phyloP scores from a whole-genome alignment of 1,284 basidiomycete genomes.

The Cryptococcus jaspeensis region DNA sequence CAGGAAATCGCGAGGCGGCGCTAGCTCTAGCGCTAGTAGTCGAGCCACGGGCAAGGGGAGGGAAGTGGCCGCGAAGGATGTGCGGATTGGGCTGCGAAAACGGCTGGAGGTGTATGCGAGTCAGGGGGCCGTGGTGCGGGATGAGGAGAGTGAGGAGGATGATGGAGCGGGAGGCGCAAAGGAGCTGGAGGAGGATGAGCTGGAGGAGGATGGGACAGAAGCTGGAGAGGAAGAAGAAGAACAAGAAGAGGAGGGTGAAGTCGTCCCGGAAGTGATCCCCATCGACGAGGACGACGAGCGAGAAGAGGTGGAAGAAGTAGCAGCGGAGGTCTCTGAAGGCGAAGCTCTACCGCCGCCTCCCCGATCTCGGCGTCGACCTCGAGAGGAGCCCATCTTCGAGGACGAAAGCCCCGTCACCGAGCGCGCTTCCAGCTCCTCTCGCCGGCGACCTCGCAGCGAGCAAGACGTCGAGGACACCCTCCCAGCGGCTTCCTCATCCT shows the following conservation, averaged over 20 bases:
- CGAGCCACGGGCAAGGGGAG: background rate
- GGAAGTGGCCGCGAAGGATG: constrained; percentile 2
- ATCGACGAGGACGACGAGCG: constrained; percentile 8
- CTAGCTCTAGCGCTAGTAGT: background rate
- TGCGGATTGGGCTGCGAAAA: constrained; percentile 12
- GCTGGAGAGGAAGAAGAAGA: background rate
- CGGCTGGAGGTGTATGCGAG: constrained; percentile 14
- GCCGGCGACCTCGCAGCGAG: background rate
- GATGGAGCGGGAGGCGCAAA: background rate
- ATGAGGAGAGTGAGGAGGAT: constrained; percentile 4
- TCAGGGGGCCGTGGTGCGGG: constrained; percentile 6
- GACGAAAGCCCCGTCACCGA: constrained; percentile 3
- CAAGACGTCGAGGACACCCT: too few species aligned
- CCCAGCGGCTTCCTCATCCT: too few species aligned
- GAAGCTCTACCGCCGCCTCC: background rate
- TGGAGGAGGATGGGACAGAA: background rate
- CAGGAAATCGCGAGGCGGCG: background rate
- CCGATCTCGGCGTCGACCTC: background rate
- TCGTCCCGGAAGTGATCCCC: background rate
- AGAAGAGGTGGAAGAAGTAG: constrained; percentile 16
- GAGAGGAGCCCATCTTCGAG: constrained; percentile 6
- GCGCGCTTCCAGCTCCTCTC: background rate
- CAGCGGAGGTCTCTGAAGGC: constrained; percentile 13
- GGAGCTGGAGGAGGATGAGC: background rate
- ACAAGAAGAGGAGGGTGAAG: background rate